A percentile compares a stretch with the other conserved stretches of the same genome.
Evolutionary conservation across 2,329 filamentous ascomycete species (phyloP).

Genomic region (Hypoxylon rubiginosum): DNA sequence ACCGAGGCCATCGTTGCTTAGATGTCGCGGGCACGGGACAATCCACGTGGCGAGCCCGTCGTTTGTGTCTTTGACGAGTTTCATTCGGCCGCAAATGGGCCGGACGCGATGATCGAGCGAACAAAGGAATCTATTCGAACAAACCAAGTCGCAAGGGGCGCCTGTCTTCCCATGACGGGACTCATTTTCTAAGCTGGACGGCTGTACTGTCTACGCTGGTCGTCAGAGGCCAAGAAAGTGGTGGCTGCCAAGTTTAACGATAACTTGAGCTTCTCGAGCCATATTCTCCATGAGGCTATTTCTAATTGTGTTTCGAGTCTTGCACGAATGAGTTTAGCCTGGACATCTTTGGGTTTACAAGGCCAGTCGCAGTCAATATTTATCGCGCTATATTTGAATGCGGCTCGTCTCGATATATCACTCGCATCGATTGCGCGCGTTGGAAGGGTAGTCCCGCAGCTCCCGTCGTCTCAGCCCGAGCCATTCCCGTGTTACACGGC

Average conservation of each 20-base stretch:
- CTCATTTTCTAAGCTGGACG: not conserved
- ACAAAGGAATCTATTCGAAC: not conserved
- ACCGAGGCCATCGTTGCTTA: not conserved
- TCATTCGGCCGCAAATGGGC: not conserved
- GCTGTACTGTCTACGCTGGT: not conserved
- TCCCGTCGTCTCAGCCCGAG: constrained; percentile 26
- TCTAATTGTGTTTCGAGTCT: not conserved
- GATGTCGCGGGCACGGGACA: constrained; percentile 9
- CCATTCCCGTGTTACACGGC: constrained; percentile 26
- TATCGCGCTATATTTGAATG: constrained; percentile 2
- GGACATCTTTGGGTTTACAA: not conserved
- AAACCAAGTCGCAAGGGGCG: not conserved
- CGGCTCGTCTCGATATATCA: constrained; percentile 21
- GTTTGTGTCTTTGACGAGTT: not conserved
- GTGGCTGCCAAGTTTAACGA: not conserved
- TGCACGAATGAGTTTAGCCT: not conserved
- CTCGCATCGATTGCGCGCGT: constrained; percentile 11
- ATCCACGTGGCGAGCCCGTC: not conserved
- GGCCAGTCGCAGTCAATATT: not conserved
- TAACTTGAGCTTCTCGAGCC: not conserved
- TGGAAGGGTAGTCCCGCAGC: constrained; percentile 26
- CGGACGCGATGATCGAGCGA: constrained; percentile 1
- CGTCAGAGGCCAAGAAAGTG: not conserved
- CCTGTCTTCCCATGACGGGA: not conserved
- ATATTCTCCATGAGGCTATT: not conserved